Evolutionary conservation across 2,329 filamentous ascomycete genomes (phyloP).

Genomic region (Cadophora gregata): DNA sequence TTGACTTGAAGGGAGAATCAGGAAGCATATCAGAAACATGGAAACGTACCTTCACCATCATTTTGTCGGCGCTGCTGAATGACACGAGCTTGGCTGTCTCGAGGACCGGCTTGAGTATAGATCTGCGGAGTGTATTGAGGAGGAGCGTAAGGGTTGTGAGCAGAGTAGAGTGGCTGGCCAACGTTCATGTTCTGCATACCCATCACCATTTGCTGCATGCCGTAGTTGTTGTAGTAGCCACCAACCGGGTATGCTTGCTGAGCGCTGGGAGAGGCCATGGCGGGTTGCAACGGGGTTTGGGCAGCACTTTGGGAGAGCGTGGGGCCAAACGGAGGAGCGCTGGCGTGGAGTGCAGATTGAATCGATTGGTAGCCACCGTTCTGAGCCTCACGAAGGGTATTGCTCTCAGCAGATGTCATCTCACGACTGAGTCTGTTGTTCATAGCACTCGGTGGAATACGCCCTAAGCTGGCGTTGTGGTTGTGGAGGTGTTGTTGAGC

Average conservation of each 20-base stretch:
- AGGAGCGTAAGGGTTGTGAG: constrained; percentile 58
- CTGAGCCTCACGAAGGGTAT: constrained; percentile 49
- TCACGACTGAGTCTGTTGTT: constrained; percentile 77
- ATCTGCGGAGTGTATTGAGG: constrained; percentile 30
- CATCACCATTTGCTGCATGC: constrained; percentile 67
- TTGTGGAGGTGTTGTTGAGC: constrained; percentile 66
- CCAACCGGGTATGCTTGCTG: constrained; percentile 39
- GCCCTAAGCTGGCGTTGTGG: constrained; percentile 82
- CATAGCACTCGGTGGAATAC: constrained; percentile 71
- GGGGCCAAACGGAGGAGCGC: constrained; percentile 79
- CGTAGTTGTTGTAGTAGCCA: constrained; percentile 47
- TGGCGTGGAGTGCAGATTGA: constrained; percentile 79
- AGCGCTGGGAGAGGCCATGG: constrained; percentile 38
- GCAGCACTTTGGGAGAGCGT: constrained; percentile 50
- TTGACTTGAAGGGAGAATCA: background rate
- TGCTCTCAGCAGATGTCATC: constrained; percentile 50
- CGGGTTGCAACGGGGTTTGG: constrained; percentile 38
- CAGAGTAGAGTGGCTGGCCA: constrained; percentile 58
- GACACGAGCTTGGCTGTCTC: constrained; percentile 77
- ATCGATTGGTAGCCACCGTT: constrained; percentile 62
- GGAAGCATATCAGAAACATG: constrained; percentile 44
- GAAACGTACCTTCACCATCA: constrained; percentile 68
- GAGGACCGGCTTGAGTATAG: constrained; percentile 54
- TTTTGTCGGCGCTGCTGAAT: constrained; percentile 77
- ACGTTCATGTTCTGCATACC: constrained; percentile 72